Evolutionary conservation across 305 asterid species (phyloP).

Genomic region (Fraxinus sp.): DNA sequence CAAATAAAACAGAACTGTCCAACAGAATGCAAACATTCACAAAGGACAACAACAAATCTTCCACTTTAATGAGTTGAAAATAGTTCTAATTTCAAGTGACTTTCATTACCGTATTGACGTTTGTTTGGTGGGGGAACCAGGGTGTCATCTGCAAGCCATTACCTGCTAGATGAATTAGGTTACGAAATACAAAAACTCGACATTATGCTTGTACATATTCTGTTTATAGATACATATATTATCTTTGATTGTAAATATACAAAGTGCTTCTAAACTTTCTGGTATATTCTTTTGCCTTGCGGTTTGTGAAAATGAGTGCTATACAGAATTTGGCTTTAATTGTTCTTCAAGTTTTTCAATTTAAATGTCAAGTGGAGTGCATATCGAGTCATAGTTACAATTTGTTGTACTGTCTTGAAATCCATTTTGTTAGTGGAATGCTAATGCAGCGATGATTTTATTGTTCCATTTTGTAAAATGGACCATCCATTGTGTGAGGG

Average conservation of each 20-base stretch:
- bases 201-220: not conserved
- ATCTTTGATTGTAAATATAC: not conserved
- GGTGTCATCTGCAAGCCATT: not conserved
- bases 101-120: not conserved
- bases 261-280: not conserved
- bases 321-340: not conserved
- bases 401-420: not conserved
- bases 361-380: not conserved
- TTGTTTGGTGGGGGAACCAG: not conserved
- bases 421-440: not conserved
- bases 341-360: not conserved
- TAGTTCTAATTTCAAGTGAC: not conserved
- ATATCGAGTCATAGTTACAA: not conserved
- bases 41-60: not conserved
- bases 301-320: not conserved
- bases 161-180: not conserved
- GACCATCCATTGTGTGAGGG: not conserved
- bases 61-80: not conserved
- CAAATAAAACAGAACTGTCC: constrained; percentile 7
- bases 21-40: not conserved
- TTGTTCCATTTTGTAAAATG: not conserved
- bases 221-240: not conserved
- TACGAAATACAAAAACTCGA: not conserved
- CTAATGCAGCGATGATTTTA: not conserved
- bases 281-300: not conserved